These are phyloP conservation scores for Amanita polypyramis DNA, from an alignment of 768 basidiomycete species.

Conservation along the genomic window DNA sequence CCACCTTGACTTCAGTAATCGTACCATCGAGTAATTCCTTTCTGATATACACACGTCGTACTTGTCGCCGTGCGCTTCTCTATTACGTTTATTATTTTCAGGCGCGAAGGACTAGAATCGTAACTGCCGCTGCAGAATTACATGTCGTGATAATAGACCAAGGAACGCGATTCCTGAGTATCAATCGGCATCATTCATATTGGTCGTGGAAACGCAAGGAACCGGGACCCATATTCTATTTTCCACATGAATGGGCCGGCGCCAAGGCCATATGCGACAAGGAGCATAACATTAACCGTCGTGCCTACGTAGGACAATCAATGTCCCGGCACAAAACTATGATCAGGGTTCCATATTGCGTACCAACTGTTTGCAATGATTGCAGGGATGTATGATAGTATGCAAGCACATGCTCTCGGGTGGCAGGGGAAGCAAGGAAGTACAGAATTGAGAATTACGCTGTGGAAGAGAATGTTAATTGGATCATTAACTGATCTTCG, in stretches of 20 bases:
- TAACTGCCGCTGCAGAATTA: constrained; percentile 41
- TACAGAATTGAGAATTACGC: constrained; percentile 66
- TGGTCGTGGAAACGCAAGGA: constrained; percentile 9
- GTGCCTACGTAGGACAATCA: constrained; percentile 30
- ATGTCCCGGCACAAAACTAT: neutral
- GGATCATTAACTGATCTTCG: neutral
- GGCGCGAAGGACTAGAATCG: constrained; percentile 45
- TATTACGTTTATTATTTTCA: constrained; percentile 56
- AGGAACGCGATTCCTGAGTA: constrained; percentile 53
- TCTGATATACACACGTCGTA: constrained; percentile 51
- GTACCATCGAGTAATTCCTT: constrained; percentile 38
- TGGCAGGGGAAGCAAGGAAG: constrained; percentile 12
- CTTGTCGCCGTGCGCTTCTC: constrained; percentile 35
- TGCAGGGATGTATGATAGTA: too few relatives aligned
- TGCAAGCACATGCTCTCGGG: too few relatives aligned
- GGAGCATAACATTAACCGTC: constrained; percentile 66
- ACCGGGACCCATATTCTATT: constrained; percentile 58
- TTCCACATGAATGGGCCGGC: constrained; percentile 75
- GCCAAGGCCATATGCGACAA: constrained; percentile 65
- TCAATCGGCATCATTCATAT: neutral
- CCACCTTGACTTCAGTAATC: constrained; percentile 40
- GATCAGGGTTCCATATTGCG: constrained; percentile 19
- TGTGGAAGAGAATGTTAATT: constrained; percentile 15
- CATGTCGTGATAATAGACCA: constrained; percentile 68
- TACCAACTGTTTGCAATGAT: constrained; percentile 60